Percentiles rank a stretch among this genome's conserved stretches.
phyloP scores from a whole-genome alignment of 371 early-diverging fungal species.

The Batkoa obscura region DNA sequence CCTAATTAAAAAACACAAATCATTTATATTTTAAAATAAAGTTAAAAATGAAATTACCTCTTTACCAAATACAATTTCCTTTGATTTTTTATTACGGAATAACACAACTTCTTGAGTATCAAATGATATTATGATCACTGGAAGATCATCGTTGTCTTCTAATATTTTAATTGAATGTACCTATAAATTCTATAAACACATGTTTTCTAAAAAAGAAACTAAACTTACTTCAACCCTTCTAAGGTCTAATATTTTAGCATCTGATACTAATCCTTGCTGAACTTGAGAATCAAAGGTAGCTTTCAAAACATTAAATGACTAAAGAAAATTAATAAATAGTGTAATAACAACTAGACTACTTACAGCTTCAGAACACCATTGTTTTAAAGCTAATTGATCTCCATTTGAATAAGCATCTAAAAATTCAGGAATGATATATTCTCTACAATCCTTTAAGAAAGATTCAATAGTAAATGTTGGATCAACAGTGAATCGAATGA shows the following conservation, averaged over 20 bases:
- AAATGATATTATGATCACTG: conserved; percentile 75
- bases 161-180: conserved; percentile 53
- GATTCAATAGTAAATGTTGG: conserved; percentile 67
- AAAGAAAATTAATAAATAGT: not conserved
- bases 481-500: conserved; percentile 61
- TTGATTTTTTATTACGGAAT: conserved; percentile 69
- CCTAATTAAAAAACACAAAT: conserved; percentile 15
- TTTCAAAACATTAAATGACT: conserved; percentile 74
- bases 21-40: not conserved
- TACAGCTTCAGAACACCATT: conserved; percentile 87
- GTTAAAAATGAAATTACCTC: conserved; percentile 22
- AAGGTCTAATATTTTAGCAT: conserved; percentile 84
- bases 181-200: not conserved
- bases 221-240: conserved; percentile 65
- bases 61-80: conserved; percentile 68
- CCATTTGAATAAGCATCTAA: conserved; percentile 84
- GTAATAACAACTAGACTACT: conserved; percentile 10
- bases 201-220: not conserved
- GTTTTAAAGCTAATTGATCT: conserved; percentile 58
- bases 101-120: conserved; percentile 83
- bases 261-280: conserved; percentile 71
- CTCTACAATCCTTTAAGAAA: conserved; percentile 76
- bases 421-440: conserved; percentile 87
- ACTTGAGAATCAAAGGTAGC: conserved; percentile 70
- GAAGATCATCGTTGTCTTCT: conserved; percentile 60